A percentile compares a stretch with the other conserved stretches of the same genome.
Conservation (phyloP, 169 alveolate species). For the Plasmodium gonderi region DNA sequence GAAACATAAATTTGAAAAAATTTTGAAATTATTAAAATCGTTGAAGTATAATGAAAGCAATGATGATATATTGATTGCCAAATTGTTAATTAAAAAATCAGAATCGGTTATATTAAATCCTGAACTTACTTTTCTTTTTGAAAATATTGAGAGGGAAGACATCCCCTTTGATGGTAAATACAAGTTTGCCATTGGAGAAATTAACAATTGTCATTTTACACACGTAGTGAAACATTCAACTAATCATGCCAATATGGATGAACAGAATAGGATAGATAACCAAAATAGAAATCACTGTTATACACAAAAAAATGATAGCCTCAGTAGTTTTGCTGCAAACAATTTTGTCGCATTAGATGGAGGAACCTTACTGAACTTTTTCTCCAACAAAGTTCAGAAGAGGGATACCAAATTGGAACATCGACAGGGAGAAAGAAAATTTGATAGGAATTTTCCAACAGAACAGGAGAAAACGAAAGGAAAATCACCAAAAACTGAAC, state of each 20-base stretch:
- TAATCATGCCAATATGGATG: background rate
- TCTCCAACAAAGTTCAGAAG: constrained; percentile 12
- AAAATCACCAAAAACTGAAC: background rate
- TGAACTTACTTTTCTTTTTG: constrained; percentile 35
- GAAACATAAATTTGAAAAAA: constrained; percentile 72
- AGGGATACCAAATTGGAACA: background rate
- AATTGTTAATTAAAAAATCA: constrained; percentile 37
- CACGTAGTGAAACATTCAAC: background rate
- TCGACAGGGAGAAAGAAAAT: background rate
- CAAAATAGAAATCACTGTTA: no score
- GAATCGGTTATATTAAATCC: constrained; percentile 26
- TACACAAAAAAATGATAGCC: background rate
- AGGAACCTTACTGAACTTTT: constrained; percentile 39
- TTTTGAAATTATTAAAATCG: constrained; percentile 49
- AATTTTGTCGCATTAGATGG: constrained; percentile 35
- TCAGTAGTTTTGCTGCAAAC: background rate
- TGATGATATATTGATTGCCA: constrained; percentile 73
- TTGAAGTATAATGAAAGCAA: constrained; percentile 70
- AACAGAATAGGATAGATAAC: no score
- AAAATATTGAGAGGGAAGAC: constrained; percentile 34
- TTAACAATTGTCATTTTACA: constrained; percentile 39
- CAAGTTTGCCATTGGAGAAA: constrained; percentile 25
- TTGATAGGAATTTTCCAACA: background rate
- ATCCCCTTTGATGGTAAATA: constrained; percentile 32
- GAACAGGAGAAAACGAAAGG: background rate